phyloP scores from a whole-genome alignment of 805 yeast species.

The Candida tallmaniae region DNA sequence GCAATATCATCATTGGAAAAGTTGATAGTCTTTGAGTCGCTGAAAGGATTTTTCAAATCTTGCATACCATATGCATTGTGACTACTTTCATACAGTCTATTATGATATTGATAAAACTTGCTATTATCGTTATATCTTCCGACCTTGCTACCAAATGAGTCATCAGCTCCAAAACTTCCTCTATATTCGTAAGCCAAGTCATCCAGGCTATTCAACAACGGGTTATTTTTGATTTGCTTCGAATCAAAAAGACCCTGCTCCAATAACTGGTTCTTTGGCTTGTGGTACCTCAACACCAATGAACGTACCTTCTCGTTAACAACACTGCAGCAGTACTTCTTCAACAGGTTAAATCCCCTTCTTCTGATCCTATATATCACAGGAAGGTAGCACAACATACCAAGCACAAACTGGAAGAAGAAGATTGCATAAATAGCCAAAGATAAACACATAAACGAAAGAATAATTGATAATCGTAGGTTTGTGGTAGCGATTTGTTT shows the following conservation, averaged over 20 bases:
- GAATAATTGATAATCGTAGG: conserved; percentile 61
- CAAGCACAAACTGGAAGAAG: conserved; percentile 51
- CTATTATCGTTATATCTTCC: too few relatives aligned
- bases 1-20: too few relatives aligned
- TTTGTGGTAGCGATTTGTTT: conserved; percentile 56
- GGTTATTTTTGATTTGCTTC: conserved; percentile 21
- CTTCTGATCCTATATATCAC: conserved; percentile 42
- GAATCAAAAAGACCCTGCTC: conserved; percentile 25
- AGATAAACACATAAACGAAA: conserved; percentile 73
- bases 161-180: conserved; percentile 2
- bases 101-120: too few relatives aligned
- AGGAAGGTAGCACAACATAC: conserved; percentile 48
- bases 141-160: not conserved
- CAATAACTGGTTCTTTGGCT: conserved; percentile 29
- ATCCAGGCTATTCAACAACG: conserved; percentile 17
- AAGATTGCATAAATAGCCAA: conserved; percentile 70
- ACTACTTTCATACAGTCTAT: too few relatives aligned
- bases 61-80: too few relatives aligned
- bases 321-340: conserved; percentile 56
- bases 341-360: conserved; percentile 41
- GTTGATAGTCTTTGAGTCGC: too few relatives aligned
- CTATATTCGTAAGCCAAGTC: conserved; percentile 7
- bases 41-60: too few relatives aligned
- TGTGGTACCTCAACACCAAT: conserved; percentile 42
- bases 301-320: conserved; percentile 55